phyloP scores from a whole-genome alignment of 768 basidiomycete species.

The Porpolomopsis calyptriformis region DNA sequence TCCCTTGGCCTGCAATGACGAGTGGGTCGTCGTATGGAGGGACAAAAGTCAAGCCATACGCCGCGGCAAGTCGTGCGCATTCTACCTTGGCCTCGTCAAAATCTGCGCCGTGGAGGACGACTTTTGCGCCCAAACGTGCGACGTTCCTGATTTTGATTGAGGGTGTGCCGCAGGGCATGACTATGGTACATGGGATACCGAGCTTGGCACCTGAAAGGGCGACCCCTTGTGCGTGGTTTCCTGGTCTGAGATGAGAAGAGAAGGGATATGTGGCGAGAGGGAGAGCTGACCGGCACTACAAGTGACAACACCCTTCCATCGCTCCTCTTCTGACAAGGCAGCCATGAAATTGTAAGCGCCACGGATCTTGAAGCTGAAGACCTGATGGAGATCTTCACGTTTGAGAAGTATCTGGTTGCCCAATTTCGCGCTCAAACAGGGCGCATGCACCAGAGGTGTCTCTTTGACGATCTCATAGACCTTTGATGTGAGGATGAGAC shows the following conservation, averaged over 20 bases:
- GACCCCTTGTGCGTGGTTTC: constrained; percentile 98
- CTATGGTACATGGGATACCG: constrained; percentile 92
- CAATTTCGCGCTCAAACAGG: constrained; percentile 75
- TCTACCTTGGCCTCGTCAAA: constrained; percentile 96
- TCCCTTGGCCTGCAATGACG: constrained; percentile 96
- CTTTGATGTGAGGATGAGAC: constrained; percentile 79
- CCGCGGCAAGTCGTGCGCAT: constrained; percentile 72
- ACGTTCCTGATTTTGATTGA: constrained; percentile 95
- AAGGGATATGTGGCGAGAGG: too few species aligned
- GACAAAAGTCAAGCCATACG: constrained; percentile 77
- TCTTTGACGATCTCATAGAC: constrained; percentile 85
- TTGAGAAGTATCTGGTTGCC: constrained; percentile 96
- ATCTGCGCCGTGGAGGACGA: constrained; percentile 82
- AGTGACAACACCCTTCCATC: constrained; percentile 96
- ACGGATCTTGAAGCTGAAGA: constrained; percentile 98
- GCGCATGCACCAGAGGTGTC: constrained; percentile 82
- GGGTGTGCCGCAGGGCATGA: constrained; percentile 94
- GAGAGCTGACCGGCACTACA: constrained; percentile 98
- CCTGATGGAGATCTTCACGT: constrained; percentile 92
- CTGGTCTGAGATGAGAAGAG: constrained; percentile 41
- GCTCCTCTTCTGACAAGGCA: constrained; percentile 71
- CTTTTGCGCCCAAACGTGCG: constrained; percentile 88
- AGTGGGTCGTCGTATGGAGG: constrained; percentile 97
- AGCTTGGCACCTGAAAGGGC: constrained; percentile 87
- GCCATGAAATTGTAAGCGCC: constrained; percentile 99